Percentiles rank a stretch among this genome's conserved stretches.
These are phyloP conservation scores for Lachancea lanzarotensis DNA, from an alignment of 805 yeast species.

Conservation along the genomic window DNA sequence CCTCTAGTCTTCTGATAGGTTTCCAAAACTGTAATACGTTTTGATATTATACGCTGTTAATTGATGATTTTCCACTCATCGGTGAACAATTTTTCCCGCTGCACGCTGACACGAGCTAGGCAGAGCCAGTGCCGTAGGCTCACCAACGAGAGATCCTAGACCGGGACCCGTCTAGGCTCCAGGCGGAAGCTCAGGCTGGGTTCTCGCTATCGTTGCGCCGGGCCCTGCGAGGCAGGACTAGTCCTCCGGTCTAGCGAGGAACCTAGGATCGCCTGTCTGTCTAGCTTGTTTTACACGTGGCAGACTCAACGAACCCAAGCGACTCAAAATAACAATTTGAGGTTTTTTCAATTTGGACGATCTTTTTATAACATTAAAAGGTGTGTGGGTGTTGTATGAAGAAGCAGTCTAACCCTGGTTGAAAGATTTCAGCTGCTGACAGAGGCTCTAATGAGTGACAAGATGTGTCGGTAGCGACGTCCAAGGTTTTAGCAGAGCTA, in stretches of 20 bases:
- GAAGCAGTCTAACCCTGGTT: background rate
- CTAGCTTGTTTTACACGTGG: background rate
- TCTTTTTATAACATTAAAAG: background rate
- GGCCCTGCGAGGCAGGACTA: too few relatives aligned
- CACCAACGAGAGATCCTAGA: too few relatives aligned
- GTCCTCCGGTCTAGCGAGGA: background rate
- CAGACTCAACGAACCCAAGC: background rate
- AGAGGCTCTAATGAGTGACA: background rate
- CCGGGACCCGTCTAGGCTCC: too few relatives aligned
- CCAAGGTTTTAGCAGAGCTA: too few relatives aligned
- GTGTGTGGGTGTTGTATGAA: background rate
- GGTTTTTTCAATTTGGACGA: background rate
- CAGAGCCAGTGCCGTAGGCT: too few relatives aligned
- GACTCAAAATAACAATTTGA: background rate
- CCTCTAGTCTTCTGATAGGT: conserved; percentile 13
- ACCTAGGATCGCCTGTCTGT: background rate
- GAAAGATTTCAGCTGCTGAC: background rate
- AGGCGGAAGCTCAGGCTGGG: background rate
- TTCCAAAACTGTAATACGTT: background rate
- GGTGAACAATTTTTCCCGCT: conserved; percentile 6
- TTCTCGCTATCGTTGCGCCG: too few relatives aligned
- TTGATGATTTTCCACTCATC: conserved; percentile 1
- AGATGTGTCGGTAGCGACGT: background rate
- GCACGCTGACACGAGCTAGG: conserved; percentile 1
- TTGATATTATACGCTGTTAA: conserved; percentile 1